Evolutionary conservation across 805 yeast genomes (phyloP).

Genomic region (Candida bentonensis): DNA sequence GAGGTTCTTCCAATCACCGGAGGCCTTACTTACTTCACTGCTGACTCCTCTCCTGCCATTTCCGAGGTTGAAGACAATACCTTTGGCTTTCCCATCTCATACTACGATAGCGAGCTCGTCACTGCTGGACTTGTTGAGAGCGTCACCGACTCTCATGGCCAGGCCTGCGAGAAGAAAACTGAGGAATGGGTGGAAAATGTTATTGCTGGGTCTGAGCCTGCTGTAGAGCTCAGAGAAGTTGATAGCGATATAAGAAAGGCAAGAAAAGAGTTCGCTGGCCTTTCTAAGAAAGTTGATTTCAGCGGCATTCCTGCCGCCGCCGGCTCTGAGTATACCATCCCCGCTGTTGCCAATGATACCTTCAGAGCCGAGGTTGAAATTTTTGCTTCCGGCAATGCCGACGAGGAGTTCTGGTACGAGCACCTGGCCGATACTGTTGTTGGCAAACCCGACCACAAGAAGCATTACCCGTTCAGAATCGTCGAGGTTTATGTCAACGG

Average conservation of each 20-base stretch:
- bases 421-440: background rate
- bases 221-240: background rate
- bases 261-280: background rate
- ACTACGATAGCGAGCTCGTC: background rate
- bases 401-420: slow-evolving; percentile 74
- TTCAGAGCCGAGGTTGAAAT: slow-evolving; percentile 44
- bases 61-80: background rate
- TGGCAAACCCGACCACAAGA: slow-evolving; percentile 19
- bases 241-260: no score
- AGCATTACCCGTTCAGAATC: slow-evolving; percentile 59
- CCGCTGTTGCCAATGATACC: slow-evolving; percentile 35
- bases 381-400: slow-evolving; percentile 60
- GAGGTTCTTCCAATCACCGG: background rate
- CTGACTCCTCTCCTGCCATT: background rate
- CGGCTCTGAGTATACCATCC: slow-evolving; percentile 7
- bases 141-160: background rate
- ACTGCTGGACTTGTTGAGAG: background rate
- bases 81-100: background rate
- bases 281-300: background rate
- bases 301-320: background rate
- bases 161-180: background rate
- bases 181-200: background rate
- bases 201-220: background rate
- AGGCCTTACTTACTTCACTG: background rate
- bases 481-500: slow-evolving; percentile 51